A percentile compares a stretch with the other conserved stretches of the same genome.
phyloP scores from a whole-genome alignment of 2,329 filamentous ascomycete genomes.

The Shiraia sp. region DNA sequence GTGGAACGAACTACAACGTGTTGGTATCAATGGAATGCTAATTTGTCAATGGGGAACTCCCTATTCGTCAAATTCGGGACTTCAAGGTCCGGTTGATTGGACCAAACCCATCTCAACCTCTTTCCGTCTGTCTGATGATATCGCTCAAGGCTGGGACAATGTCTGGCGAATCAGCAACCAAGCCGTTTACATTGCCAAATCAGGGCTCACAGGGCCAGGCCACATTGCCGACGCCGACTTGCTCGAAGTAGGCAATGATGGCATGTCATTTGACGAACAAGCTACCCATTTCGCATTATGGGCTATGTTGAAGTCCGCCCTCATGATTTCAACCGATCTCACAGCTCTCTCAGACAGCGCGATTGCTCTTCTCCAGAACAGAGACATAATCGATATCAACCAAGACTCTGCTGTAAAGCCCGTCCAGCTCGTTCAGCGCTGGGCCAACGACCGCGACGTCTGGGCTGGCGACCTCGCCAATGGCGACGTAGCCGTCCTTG shows the following conservation, averaged over 20 bases:
- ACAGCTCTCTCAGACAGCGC: conserved; percentile 11
- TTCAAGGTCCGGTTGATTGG: conserved; percentile 20
- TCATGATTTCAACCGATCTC: conserved; percentile 24
- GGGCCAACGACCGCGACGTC: conserved; percentile 19
- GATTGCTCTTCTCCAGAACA: conserved; percentile 23
- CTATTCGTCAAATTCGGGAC: conserved; percentile 12
- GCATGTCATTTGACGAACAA: conserved; percentile 25
- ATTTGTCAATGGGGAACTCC: conserved; percentile 24
- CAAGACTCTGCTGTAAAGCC: conserved; percentile 25
- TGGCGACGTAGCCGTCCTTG: conserved; percentile 20
- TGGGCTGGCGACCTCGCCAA: conserved; percentile 25
- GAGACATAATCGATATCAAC: conserved; percentile 23
- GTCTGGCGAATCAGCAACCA: conserved; percentile 27
- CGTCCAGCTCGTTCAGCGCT: conserved; percentile 21
- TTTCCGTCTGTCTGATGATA: conserved; percentile 22
- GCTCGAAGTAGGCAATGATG: conserved; percentile 20
- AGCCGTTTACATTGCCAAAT: conserved; percentile 20
- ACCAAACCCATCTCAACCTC: conserved; percentile 23
- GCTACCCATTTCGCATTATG: conserved; percentile 25
- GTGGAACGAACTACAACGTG: conserved; percentile 24
- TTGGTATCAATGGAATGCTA: conserved; percentile 19
- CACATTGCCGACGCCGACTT: conserved; percentile 24
- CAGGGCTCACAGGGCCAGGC: conserved; percentile 16
- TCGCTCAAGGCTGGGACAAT: conserved; percentile 15
- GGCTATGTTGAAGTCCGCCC: conserved; percentile 26